A percentile compares a stretch with the other conserved stretches of the same genome.
Evolutionary conservation across 495 filamentous ascomycete genomes (phyloP).

Genomic region (Umbilicaria muhlenbergii): DNA sequence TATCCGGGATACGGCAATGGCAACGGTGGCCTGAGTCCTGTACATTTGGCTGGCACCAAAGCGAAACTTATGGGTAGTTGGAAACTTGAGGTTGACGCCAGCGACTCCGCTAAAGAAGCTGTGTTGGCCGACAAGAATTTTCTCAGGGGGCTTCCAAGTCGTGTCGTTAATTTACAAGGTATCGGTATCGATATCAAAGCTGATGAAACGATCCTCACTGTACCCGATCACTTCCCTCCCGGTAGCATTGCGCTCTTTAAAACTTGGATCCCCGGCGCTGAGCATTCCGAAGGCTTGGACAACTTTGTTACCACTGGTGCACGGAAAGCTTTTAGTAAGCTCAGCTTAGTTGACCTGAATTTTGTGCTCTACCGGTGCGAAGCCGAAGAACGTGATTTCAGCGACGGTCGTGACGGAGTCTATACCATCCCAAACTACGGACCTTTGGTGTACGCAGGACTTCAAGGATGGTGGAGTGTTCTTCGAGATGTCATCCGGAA

Average conservation of each 20-base stretch:
- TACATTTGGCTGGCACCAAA: constrained; percentile 54
- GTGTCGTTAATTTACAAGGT: constrained; percentile 55
- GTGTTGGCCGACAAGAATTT: constrained; percentile 50
- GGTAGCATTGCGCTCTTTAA: constrained; percentile 91
- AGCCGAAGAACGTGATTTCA: constrained; percentile 75
- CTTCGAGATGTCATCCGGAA: constrained; percentile 70
- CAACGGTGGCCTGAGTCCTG: constrained; percentile 58
- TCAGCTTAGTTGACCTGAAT: constrained; percentile 72
- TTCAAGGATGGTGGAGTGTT: constrained; percentile 98
- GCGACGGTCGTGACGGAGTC: constrained; percentile 63
- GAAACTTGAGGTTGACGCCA: constrained; percentile 68
- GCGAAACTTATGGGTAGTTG: constrained; percentile 77
- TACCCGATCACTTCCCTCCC: constrained; percentile 71
- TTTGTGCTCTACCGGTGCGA: constrained; percentile 86
- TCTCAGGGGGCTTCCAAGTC: constrained; percentile 67
- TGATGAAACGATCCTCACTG: constrained; percentile 60
- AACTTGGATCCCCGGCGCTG: constrained; percentile 78
- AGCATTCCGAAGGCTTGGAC: constrained; percentile 67
- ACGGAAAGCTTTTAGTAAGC: constrained; percentile 57
- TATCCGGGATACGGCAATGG: constrained; percentile 77
- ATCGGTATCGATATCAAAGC: constrained; percentile 49
- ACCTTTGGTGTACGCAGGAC: constrained; percentile 79
- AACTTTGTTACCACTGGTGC: constrained; percentile 70
- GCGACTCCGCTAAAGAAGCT: constrained; percentile 43
- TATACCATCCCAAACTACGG: constrained; percentile 78